phyloP scores from a whole-genome alignment of 2,329 filamentous ascomycete species.

The Colletotrichum sp. region DNA sequence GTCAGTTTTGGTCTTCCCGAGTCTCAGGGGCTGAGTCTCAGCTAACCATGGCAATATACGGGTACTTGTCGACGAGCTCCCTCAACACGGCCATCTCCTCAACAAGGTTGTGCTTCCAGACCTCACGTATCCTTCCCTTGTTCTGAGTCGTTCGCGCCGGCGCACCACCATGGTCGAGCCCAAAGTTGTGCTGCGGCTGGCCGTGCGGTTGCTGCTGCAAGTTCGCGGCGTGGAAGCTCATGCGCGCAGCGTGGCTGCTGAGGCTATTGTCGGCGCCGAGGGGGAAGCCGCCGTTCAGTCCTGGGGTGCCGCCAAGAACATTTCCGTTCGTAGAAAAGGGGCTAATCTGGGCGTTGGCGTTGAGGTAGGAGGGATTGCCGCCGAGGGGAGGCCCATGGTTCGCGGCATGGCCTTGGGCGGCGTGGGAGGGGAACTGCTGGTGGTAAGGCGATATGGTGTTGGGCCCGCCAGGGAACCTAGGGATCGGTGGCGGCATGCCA shows the following conservation, averaged over 20 bases:
- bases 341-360: slow-evolving; percentile 69
- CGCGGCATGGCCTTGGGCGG: slow-evolving; percentile 52
- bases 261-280: slow-evolving; percentile 73
- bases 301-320: slow-evolving; percentile 62
- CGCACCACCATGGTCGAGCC: slow-evolving; percentile 21
- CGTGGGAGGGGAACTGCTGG: slow-evolving; percentile 57
- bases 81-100: slow-evolving; percentile 89
- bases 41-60: slow-evolving; percentile 95
- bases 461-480: slow-evolving; percentile 52
- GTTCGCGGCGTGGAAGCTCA: slow-evolving; percentile 80
- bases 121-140: slow-evolving; percentile 88
- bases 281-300: slow-evolving; percentile 58
- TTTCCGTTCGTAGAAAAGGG: slow-evolving; percentile 67
- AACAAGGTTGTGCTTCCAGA: slow-evolving; percentile 90
- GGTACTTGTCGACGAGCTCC: slow-evolving; percentile 85
- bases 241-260: slow-evolving; percentile 84
- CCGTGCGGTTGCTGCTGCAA: slow-evolving; percentile 59
- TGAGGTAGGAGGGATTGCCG: slow-evolving; percentile 73
- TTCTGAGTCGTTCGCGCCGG: slow-evolving; percentile 63
- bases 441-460: slow-evolving; percentile 46
- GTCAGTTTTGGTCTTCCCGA: slow-evolving; percentile 2
- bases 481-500: slow-evolving; percentile 47
- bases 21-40: neutral
- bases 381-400: slow-evolving; percentile 59
- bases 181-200: slow-evolving; percentile 35